A percentile compares a stretch with the other conserved stretches of the same genome.
Evolutionary conservation across 2,329 filamentous ascomycete genomes (phyloP).

Genomic region (Aspergillus ustus): DNA sequence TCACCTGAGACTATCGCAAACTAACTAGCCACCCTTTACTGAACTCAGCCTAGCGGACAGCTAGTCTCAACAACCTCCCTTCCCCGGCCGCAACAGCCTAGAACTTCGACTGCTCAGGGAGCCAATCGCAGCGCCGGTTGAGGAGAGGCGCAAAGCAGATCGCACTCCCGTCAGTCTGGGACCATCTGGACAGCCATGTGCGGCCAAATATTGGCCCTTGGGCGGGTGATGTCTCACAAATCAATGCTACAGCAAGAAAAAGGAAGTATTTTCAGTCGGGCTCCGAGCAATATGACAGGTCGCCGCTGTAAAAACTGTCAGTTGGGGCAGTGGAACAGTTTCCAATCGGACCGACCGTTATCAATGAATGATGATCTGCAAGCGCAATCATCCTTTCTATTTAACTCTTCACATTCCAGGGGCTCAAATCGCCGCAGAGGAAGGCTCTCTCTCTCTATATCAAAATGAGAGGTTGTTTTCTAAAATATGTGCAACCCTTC

Average conservation of each 20-base stretch:
- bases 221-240: slow-evolving; percentile 10
- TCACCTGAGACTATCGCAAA: slow-evolving; percentile 12
- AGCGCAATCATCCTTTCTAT: slow-evolving; percentile 8
- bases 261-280: not conserved
- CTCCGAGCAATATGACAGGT: not conserved
- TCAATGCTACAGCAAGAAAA: not conserved
- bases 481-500: not conserved
- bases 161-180: slow-evolving; percentile 4
- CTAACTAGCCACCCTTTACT: slow-evolving; percentile 13
- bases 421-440: not conserved
- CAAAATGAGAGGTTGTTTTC: not conserved
- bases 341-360: slow-evolving; percentile 5
- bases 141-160: slow-evolving; percentile 8
- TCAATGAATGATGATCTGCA: slow-evolving; percentile 14
- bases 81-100: slow-evolving; percentile 12
- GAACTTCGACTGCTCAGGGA: slow-evolving; percentile 10
- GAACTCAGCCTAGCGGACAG: slow-evolving; percentile 12
- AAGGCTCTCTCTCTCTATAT: not conserved
- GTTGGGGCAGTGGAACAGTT: not conserved
- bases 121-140: slow-evolving; percentile 8
- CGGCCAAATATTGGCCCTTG: slow-evolving; percentile 8
- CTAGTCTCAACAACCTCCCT: slow-evolving; percentile 11
- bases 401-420: not conserved
- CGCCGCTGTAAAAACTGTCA: not conserved
- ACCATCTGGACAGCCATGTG: slow-evolving; percentile 9